Base-by-base conservation (phyloP, 2,329 filamentous ascomycete species). In the Exophiala dermatitidis region DNA sequence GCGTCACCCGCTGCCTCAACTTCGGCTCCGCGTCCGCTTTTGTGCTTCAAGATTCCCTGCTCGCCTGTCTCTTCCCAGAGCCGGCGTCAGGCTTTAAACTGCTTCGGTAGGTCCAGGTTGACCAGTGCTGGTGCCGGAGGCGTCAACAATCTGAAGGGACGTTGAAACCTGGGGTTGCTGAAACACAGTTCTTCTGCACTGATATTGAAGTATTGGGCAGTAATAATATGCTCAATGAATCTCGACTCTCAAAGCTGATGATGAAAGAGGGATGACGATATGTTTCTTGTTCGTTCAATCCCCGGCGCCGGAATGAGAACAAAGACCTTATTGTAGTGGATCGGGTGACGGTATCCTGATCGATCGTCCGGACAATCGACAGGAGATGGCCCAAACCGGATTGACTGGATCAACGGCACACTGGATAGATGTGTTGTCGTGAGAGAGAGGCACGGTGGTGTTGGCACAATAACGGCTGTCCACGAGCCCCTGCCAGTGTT, bases 261-360 rank as follows among this genome's bases (percentile, higher is more conserved):
- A 37, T 37, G 45, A 28, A n/a, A 33, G n/a, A 33, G 34, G 26
- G 32, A 47, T 36, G 45, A 37, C 34, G 31, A 47, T 47, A 28
- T 41, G n/a, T 41, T 41, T 26, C 4, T 26, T 41, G 4, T 19
- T 30, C 19, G 46, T 33, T 46, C 33, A 47, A 40, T 46, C 34
- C 41, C 30, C 30, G 46, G 46, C 8, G 37, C n/a, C 33, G 29
- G 34, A 12, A 34, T 36, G 38, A 34, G 41, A 45, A 46, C 31
- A 48, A 53, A 53, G 36, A 26, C 12, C 9, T 44, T 19, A 19
- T 19, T 41, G 19, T 33, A 32, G 45, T 34, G 30, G 32, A 46
- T 46, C 44, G 31, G 46, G 33, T 48, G 46, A 48, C 33, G 31
- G n/a, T 40, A 32, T 26, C 44, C 4, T 46, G 44, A 37, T 46